Conservation (phyloP, 352 stramenopile species). For the Globisporangium viniferum region DNA sequence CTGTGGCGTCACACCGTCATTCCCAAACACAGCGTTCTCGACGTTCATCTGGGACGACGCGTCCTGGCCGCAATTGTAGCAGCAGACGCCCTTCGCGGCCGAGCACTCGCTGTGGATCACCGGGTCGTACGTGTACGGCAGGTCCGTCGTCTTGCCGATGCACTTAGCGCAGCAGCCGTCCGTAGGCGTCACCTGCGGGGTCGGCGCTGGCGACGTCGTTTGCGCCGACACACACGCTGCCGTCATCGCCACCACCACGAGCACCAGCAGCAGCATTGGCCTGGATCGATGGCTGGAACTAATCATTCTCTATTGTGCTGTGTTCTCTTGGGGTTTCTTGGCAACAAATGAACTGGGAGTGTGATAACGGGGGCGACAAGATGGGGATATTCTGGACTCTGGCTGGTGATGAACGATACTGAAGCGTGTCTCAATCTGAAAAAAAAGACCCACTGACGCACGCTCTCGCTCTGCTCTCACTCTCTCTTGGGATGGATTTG, state of each 20-base stretch:
- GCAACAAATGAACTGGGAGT: not conserved
- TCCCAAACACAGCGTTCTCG: conserved; percentile 31
- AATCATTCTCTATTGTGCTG: not conserved
- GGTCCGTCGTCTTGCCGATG: conserved; percentile 61
- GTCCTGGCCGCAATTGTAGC: conserved; percentile 57
- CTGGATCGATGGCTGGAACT: not conserved
- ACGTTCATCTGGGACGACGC: conserved; percentile 19
- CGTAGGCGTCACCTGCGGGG: conserved; percentile 21
- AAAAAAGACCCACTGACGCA: conserved; percentile 3
- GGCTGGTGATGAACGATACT: not conserved
- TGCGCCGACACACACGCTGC: not conserved
- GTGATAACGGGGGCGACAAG: not conserved
- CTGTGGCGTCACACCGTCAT: conserved; percentile 54
- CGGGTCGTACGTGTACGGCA: conserved; percentile 66
- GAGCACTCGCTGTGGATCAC: conserved; percentile 54
- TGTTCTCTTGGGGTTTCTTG: not conserved
- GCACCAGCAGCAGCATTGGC: conserved; percentile 1
- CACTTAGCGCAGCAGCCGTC: conserved; percentile 59
- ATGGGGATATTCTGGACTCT: not conserved
- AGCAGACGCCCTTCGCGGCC: conserved; percentile 55
- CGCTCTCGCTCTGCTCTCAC: not conserved
- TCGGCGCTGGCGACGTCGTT: conserved; percentile 10
- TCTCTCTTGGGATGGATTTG: not conserved
- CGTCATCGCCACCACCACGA: too few relatives aligned
- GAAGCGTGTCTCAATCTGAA: conserved; percentile 4